Conservation (phyloP, 352 stramenopile species). For the Pelagophyceae sp. region DNA sequence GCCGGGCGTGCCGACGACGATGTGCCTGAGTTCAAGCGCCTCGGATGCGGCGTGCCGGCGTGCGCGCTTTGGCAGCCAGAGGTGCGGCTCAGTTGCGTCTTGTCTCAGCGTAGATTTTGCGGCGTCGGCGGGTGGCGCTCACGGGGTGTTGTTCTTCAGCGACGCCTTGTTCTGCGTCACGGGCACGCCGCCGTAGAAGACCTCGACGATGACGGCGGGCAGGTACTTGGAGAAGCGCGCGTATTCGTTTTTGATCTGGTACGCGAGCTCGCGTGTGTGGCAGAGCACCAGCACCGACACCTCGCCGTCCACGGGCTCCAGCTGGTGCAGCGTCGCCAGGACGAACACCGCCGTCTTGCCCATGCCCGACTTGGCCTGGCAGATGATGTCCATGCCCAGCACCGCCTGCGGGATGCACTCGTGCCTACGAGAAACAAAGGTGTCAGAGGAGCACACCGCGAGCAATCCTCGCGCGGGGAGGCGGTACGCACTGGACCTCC, state of each 20-base stretch:
- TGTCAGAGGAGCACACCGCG: neutral
- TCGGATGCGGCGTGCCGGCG: constrained; percentile 53
- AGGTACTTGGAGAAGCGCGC: constrained; percentile 98
- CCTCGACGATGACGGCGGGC: constrained; percentile 83
- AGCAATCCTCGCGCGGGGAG: neutral
- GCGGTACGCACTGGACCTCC: constrained; percentile 69
- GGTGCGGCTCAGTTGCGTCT: too few relatives aligned
- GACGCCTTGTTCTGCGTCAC: constrained; percentile 85
- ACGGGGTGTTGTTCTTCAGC: constrained; percentile 6
- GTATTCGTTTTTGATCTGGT: constrained; percentile 99
- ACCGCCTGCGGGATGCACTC: constrained; percentile 98
- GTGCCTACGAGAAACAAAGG: constrained; percentile 45
- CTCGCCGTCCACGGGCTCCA: constrained; percentile 54
- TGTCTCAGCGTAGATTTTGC: too few relatives aligned
- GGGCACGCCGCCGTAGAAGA: constrained; percentile 92
- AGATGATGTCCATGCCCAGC: constrained; percentile 99
- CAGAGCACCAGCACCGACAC: constrained; percentile 95
- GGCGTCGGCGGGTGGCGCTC: too few relatives aligned
- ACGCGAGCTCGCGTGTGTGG: constrained; percentile 98
- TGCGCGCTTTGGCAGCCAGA: constrained; percentile 51
- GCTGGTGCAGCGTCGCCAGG: constrained; percentile 95
- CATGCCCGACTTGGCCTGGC: constrained; percentile 99
- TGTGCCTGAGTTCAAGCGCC: constrained; percentile 50
- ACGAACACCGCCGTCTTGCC: constrained; percentile 99
- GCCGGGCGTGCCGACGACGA: constrained; percentile 95